Evolutionary conservation across 148 eudicot genomes (phyloP), one percentile per base, ranked within the genome.

Genomic region (Euryodendron excelsum): DNA sequence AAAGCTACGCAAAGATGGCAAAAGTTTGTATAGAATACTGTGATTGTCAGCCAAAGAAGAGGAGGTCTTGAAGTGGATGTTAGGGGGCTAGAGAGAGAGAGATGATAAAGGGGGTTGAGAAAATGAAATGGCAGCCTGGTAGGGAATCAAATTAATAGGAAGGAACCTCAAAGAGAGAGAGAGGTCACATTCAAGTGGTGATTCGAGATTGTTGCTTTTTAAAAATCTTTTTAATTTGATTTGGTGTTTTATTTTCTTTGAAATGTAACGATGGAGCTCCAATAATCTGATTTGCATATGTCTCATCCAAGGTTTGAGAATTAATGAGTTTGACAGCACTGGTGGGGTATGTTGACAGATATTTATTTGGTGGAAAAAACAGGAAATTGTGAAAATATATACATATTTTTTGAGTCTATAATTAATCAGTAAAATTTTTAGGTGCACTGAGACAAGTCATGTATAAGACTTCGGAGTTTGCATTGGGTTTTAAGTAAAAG

Each of bases 131-230:
- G 96, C 85, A 90, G 88, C 52, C 56, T 82, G 85, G 84, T 83
- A 74, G 84, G 87, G 92, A 88, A 87, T 90, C 94, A 85, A 90
- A 90, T 91, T 91, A 89, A 88, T 87, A 84, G 84, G 80, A 84
- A n/a, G 81, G 85, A 78, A 76, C 31, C 79, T 85, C 79, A 77
- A 47, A 66, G 69, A 83, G 88, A 66, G 69, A 83, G 88, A 81
- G 82, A 86, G 82, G 93, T 86, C 91, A 79, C 85, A 81, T 85
- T 58, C 48, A 39, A 66, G 59, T 68, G 58, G 74, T 85, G 80
- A 68, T 65, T 82, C 63, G 33, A 71, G 25, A 44, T 33, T 86
- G 76, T 65, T 30, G 23, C 36, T 34, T 69, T 68, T 58, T 65
- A 12, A 37, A 76, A 55, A 68, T 13, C n/a, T n/a, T n/a, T n/a